phyloP scores from a whole-genome alignment of 257 asterid species.

The Oldenlandia corymbosa region DNA sequence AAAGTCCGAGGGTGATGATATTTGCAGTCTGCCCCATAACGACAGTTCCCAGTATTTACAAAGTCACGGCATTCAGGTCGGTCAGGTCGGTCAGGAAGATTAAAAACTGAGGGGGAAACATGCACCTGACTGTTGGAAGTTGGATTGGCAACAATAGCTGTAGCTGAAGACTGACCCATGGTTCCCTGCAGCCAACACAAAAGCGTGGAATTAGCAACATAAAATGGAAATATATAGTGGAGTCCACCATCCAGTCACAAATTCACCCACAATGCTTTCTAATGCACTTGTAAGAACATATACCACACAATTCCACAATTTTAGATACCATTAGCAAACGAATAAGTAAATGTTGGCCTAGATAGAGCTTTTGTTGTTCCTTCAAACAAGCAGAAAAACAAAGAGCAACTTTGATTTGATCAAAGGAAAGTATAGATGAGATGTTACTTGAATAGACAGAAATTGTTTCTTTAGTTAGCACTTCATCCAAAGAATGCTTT shows the following conservation, averaged over 20 bases:
- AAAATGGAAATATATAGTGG: not conserved
- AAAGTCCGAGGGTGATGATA: constrained; percentile 55
- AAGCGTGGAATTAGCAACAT: not conserved
- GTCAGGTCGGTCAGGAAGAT: constrained; percentile 65
- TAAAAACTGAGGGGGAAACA: constrained; percentile 20
- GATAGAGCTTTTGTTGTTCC: not conserved
- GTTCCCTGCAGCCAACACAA: constrained; percentile 14
- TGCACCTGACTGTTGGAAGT: constrained; percentile 7
- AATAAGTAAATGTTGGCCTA: not conserved
- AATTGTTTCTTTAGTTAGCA: not conserved
- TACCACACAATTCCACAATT: not conserved
- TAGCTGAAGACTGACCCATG: constrained; percentile 10
- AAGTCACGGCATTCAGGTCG: constrained; percentile 66
- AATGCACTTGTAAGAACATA: not conserved
- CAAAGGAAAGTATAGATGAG: not conserved
- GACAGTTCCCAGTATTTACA: constrained; percentile 56
- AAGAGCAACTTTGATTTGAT: too few relatives aligned
- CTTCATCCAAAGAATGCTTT: too few relatives aligned
- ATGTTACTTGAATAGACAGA: not conserved
- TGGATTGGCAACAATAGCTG: constrained; percentile 10
- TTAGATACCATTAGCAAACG: not conserved
- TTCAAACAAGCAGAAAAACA: not conserved
- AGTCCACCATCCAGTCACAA: not conserved
- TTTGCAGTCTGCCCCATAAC: constrained; percentile 58
- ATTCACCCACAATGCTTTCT: not conserved